These are phyloP conservation scores for Guyanaporus albipodus DNA, from an alignment of 768 basidiomycete genomes.

Conservation along the genomic window DNA sequence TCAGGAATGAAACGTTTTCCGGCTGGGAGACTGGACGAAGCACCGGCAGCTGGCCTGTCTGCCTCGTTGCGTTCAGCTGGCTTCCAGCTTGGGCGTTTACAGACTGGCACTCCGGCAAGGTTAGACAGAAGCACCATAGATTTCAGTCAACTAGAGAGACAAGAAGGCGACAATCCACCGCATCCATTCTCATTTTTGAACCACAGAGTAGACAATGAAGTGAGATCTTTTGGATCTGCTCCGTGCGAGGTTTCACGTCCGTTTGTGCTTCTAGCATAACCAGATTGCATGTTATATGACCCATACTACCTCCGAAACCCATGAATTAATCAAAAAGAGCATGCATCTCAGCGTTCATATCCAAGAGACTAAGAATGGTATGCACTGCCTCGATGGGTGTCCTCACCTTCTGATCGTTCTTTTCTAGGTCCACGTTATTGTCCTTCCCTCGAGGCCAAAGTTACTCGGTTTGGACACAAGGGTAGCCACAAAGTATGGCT, in stretches of 20 bases:
- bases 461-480: slow-evolving; percentile 74
- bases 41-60: slow-evolving; percentile 71
- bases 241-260: not conserved
- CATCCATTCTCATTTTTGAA: slow-evolving; percentile 76
- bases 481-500: slow-evolving; percentile 76
- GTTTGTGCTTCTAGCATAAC: slow-evolving; percentile 45
- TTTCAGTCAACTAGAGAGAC: slow-evolving; percentile 55
- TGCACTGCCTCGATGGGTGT: not conserved
- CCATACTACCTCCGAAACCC: slow-evolving; percentile 66
- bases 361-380: slow-evolving; percentile 84
- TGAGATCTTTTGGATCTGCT: slow-evolving; percentile 27
- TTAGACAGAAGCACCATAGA: slow-evolving; percentile 68
- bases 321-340: slow-evolving; percentile 70
- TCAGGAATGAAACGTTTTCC: slow-evolving; percentile 69
- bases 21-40: slow-evolving; percentile 72
- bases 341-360: slow-evolving; percentile 80
- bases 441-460: slow-evolving; percentile 85
- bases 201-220: slow-evolving; percentile 65
- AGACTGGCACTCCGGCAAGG: slow-evolving; percentile 85
- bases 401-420: not conserved
- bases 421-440: slow-evolving; percentile 81
- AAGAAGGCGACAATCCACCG: slow-evolving; percentile 64
- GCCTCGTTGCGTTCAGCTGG: slow-evolving; percentile 69
- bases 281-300: slow-evolving; percentile 76
- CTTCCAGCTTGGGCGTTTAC: slow-evolving; percentile 78